Conservation (phyloP, 768 basidiomycete genomes). For the Hydnomerulius pinastri region DNA sequence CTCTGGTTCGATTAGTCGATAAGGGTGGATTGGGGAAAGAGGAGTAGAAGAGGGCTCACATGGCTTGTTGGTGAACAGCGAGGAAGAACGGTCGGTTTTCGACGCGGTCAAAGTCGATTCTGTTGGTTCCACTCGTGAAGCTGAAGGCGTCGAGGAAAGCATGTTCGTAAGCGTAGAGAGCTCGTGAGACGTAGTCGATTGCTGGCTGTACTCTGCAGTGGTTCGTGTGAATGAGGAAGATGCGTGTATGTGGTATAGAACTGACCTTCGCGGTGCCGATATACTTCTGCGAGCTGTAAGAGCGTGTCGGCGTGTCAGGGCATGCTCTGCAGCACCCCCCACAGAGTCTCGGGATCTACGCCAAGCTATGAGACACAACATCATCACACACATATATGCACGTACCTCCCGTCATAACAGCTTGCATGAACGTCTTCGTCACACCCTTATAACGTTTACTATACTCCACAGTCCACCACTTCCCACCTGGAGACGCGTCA, state of each 20-base stretch:
- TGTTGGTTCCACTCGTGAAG: slow-evolving; percentile 76
- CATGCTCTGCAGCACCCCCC: too few relatives aligned
- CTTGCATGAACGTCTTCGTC: slow-evolving; percentile 77
- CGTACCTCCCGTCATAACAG: slow-evolving; percentile 81
- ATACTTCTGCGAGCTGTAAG: slow-evolving; percentile 85
- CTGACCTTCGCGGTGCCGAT: slow-evolving; percentile 83
- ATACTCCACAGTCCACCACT: too few relatives aligned
- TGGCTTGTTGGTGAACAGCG: slow-evolving; percentile 79
- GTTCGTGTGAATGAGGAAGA: neutral
- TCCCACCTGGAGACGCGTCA: slow-evolving; percentile 84
- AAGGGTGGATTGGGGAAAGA: neutral
- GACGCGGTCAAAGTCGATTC: slow-evolving; percentile 87
- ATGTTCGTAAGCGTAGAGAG: slow-evolving; percentile 91
- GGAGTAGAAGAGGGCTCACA: slow-evolving; percentile 47
- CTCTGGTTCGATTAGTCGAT: slow-evolving; percentile 43
- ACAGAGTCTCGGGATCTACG: too few relatives aligned
- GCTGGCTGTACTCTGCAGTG: slow-evolving; percentile 73
- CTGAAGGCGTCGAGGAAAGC: slow-evolving; percentile 86
- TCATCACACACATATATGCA: too few relatives aligned
- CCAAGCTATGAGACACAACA: too few relatives aligned
- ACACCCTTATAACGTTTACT: slow-evolving; percentile 80
- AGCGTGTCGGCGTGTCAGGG: too few relatives aligned
- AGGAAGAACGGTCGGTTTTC: slow-evolving; percentile 95
- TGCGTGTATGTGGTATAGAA: neutral
- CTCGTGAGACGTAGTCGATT: slow-evolving; percentile 88